Evolutionary conservation across 2,329 filamentous ascomycete species (phyloP).

Genomic region (Knoxdaviesia proteae): DNA sequence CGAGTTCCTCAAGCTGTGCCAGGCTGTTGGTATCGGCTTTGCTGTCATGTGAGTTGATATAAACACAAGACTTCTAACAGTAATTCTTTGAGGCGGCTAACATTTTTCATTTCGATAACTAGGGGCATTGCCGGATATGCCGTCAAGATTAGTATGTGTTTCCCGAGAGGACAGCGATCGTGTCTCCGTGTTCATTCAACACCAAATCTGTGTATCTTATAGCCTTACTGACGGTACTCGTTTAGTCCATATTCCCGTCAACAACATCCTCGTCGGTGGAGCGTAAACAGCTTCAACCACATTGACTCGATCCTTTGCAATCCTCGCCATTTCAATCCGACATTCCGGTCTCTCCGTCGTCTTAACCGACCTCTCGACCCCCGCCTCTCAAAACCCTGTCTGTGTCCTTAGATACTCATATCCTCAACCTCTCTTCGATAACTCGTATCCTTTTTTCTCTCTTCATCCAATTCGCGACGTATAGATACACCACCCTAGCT

Average conservation of each 20-base stretch:
- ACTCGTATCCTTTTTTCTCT: no score
- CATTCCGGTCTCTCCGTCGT: no score
- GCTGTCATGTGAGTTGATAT: conserved; percentile 30
- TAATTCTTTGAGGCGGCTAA: neutral
- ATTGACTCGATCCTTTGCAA: no score
- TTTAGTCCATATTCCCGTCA: conserved; percentile 46
- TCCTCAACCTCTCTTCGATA: no score
- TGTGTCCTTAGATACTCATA: no score
- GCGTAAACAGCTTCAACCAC: conserved; percentile 20
- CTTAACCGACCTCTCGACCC: no score
- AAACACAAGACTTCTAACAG: neutral
- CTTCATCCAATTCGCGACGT: no score
- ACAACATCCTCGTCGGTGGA: conserved; percentile 48
- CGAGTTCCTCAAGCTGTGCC: conserved; percentile 23
- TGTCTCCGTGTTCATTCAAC: neutral
- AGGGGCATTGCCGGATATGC: conserved; percentile 44
- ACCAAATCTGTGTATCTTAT: neutral
- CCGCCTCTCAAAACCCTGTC: no score
- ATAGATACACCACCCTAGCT: no score
- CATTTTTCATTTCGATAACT: neutral
- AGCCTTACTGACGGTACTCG: no score
- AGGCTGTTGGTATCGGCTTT: conserved; percentile 48
- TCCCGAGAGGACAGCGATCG: no score
- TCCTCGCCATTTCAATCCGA: no score
- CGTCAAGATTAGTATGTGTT: conserved; percentile 41